A percentile compares a stretch with the other conserved stretches of the same genome.
phyloP scores from a whole-genome alignment of 2,329 filamentous ascomycete species.

The Claviceps humidiphila region DNA sequence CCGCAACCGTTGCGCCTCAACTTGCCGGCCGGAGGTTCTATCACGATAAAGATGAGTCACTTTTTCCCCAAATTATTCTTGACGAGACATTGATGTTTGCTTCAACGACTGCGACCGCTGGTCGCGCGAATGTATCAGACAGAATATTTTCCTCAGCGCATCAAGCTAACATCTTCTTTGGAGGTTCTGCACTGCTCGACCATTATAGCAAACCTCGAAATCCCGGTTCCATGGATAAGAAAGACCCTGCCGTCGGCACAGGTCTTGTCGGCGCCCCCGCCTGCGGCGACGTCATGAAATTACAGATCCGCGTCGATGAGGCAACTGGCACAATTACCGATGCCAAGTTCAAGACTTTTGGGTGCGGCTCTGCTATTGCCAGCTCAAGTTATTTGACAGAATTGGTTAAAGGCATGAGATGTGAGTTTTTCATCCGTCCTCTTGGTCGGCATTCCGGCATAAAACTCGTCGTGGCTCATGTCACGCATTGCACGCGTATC shows the following conservation, averaged over 20 bases:
- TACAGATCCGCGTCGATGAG: slow-evolving; percentile 70
- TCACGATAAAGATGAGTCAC: slow-evolving; percentile 30
- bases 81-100: not conserved
- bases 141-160: not conserved
- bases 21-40: slow-evolving; percentile 28
- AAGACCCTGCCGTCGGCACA: slow-evolving; percentile 71
- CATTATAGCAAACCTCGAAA: slow-evolving; percentile 42
- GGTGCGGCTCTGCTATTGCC: slow-evolving; percentile 88
- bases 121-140: not conserved
- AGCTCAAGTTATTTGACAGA: slow-evolving; percentile 82
- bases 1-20: slow-evolving; percentile 12
- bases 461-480: not conserved
- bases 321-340: slow-evolving; percentile 79
- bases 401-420: slow-evolving; percentile 82
- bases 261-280: slow-evolving; percentile 82
- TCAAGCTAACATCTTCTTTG: slow-evolving; percentile 4
- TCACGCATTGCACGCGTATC: not conserved
- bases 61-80: not conserved
- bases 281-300: slow-evolving; percentile 84
- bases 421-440: slow-evolving; percentile 3
- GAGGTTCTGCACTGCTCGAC: slow-evolving; percentile 21
- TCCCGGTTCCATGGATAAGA: slow-evolving; percentile 51
- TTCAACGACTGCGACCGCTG: not conserved
- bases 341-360: slow-evolving; percentile 97
- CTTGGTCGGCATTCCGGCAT: too few species aligned